Evolutionary conservation across 2,329 filamentous ascomycete species (phyloP), one percentile per base, ranked within the genome.

Genomic region (Trichoderma aggressivum): DNA sequence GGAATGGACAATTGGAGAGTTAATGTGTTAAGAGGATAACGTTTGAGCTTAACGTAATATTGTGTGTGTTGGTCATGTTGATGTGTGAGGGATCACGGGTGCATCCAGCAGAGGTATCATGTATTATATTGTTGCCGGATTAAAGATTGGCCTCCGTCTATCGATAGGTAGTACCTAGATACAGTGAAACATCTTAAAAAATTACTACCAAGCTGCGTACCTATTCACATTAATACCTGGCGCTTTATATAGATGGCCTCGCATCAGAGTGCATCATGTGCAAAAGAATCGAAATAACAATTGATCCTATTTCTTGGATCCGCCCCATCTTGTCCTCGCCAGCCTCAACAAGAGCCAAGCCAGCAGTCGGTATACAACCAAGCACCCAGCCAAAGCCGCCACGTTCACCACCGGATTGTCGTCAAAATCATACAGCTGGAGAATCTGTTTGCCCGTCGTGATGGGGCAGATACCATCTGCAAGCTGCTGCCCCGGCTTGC

Each of bases 401-500:
- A 93, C 77, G 74, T 92, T 91, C 68, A 87, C 82, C 14, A 85
- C 82, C 0, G 89, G 87, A 75, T 91, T 83, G 12, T 85, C 87
- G 67, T 92, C 84, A 69, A 94, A 82, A 64, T 87, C 86, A 78
- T 94, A 94, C 69, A 94, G 76, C 58, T 87, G 79, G 62, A 94
- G 79, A 0, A 91, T 91, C 75, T 94, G 84, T 75, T 90, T 83
- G 0, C 92, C 92, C 0, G 86, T 91, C 60, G 86, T 83, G 55
- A 93, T 88, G 0, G 88, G 87, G 77, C 92, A 94, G 14, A 77
- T 78, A 0, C 91, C 91, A 68, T 87, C 80, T 0, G 86, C 84
- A 11, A 92, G 79, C 47, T 83, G 82, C 81, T 94, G 90, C 10
- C 79, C 81, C 2, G 86, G 84, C 2, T 84, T 86, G 77, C 92